A percentile compares a stretch with the other conserved stretches of the same genome.
phyloP scores from a whole-genome alignment of 768 basidiomycete genomes.

The Mycena maculata region DNA sequence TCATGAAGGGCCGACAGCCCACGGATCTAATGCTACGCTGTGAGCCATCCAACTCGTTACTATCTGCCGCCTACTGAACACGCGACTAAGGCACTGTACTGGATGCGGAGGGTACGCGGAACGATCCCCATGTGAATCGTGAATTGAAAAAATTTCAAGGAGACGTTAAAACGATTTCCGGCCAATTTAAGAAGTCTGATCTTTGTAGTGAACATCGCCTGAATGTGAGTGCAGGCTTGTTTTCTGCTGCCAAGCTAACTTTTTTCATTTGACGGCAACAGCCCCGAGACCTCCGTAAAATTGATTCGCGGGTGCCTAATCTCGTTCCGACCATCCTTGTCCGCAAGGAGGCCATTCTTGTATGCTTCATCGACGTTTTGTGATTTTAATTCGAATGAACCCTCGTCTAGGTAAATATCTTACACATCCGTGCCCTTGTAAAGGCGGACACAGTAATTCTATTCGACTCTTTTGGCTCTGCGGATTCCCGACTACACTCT shows the following conservation, averaged over 20 bases:
- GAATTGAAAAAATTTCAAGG: conserved; percentile 56
- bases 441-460: conserved; percentile 93
- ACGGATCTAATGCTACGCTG: conserved; percentile 93
- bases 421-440: conserved; percentile 94
- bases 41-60: conserved; percentile 55
- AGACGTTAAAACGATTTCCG: conserved; percentile 87
- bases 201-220: conserved; percentile 88
- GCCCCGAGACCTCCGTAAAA: conserved; percentile 95
- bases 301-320: conserved; percentile 94
- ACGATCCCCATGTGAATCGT: conserved; percentile 35
- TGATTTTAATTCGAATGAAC: conserved; percentile 17
- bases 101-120: conserved; percentile 77
- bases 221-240: conserved; percentile 71
- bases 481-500: conserved; percentile 87
- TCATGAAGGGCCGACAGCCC: conserved; percentile 88
- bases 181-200: conserved; percentile 91
- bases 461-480: conserved; percentile 92
- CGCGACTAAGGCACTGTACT: conserved; percentile 79
- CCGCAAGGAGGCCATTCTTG: conserved; percentile 88
- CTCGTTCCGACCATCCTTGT: conserved; percentile 94
- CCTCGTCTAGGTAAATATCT: conserved; percentile 79
- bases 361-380: conserved; percentile 49
- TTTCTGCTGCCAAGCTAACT: conserved; percentile 32
- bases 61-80: conserved; percentile 27
- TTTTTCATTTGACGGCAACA: conserved; percentile 54